These are phyloP conservation scores for Abrus pulchellus DNA, from an alignment of 306 rosid genomes.

Conservation along the genomic window DNA sequence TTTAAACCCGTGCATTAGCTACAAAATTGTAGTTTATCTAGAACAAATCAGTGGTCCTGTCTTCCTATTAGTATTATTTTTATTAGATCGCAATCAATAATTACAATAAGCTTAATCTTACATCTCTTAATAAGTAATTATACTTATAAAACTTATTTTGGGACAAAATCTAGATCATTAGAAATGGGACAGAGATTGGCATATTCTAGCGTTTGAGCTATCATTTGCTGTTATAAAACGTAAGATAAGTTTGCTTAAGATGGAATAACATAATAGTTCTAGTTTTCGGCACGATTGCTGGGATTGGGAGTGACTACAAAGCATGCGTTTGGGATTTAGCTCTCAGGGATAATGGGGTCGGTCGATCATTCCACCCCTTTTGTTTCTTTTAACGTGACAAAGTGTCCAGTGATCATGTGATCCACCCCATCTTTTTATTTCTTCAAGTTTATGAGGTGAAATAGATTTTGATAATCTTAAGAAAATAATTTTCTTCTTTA, in stretches of 20 bases:
- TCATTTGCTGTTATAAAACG: background rate
- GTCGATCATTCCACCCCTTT: slow-evolving; percentile 12
- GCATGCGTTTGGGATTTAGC: background rate
- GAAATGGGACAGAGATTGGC: background rate
- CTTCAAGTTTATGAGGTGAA: slow-evolving; percentile 1
- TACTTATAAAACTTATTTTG: background rate
- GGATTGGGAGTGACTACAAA: slow-evolving; percentile 30
- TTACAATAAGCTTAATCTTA: too few species aligned
- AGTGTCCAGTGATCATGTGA: slow-evolving; percentile 6
- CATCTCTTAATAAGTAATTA: background rate
- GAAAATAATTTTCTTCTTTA: background rate
- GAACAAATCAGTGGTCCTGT: too few species aligned
- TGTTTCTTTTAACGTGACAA: background rate
- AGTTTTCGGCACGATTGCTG: slow-evolving; percentile 1
- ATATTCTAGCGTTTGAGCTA: background rate
- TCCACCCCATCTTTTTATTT: background rate
- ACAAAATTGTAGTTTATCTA: too few species aligned
- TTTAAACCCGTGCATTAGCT: too few species aligned
- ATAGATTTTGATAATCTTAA: background rate
- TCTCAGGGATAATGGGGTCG: background rate
- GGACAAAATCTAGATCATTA: background rate
- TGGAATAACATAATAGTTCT: background rate
- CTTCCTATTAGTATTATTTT: too few species aligned
- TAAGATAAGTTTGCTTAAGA: background rate
- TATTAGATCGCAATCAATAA: too few species aligned